Base-by-base conservation (phyloP, 164 flowering plant genomes). In the Vitis rotundifolia region DNA sequence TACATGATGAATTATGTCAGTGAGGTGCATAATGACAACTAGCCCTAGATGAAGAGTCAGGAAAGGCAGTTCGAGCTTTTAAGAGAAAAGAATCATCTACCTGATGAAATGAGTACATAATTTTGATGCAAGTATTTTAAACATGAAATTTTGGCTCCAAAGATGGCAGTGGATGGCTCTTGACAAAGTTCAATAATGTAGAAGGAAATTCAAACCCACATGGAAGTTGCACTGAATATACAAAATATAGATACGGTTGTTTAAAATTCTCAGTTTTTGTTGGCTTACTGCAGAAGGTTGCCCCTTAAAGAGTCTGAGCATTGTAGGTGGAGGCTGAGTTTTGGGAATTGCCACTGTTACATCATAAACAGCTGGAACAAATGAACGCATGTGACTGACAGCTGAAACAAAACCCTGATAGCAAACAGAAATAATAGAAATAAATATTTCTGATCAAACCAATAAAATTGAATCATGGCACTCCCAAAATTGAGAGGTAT, bases 341-440 rank as follows among this genome's bases (percentile, higher is more conserved):
- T 82, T 90, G 11, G 98, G 96, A 68, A 93, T 79, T 64, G 94
- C 90, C 58, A 95, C 88, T 37, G 99, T 93, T 1, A 78, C 72
- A 86, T 95, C 97, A 87, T 95, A 95, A 65, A 95, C 80, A 54
- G 97, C 98, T 57, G 99, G 98, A 73, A 93, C 97, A 81, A 93
- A 95, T 58, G 93, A 77, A 29, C 97, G 94, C 92, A 91, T 87
- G 51, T 89, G 83, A 79, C 83, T 86, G 28, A 93, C 93, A 51
- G 99, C 86, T 68, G 96, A 67, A 77, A 90, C 97, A 81, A 95
- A 90, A 63, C 99, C 99, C 99, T 95, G 89, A 63, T 77, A 77
- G 61, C 55, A 70, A 37, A 68, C 48, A 63, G 9, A 67, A 28
- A 19, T 6, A 47, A 51, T 57, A 70, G 5, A 13, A 67, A 28